These are phyloP conservation scores for Perkinsus olseni DNA, from an alignment of 169 alveolate species.

Conservation along the genomic window DNA sequence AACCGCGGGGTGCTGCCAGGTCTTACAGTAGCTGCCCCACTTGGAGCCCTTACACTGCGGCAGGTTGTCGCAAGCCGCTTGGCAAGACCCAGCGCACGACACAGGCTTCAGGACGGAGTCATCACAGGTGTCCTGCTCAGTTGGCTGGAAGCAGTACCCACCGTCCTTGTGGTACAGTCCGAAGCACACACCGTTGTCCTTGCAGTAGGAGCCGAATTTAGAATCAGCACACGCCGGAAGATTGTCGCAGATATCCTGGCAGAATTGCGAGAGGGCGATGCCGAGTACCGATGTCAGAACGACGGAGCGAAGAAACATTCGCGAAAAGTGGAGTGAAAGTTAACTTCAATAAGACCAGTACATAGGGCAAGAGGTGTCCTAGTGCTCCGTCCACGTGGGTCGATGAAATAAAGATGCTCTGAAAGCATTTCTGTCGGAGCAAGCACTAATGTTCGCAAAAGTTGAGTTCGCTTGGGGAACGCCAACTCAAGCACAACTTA, in stretches of 20 bases:
- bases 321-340: background rate
- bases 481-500: too few species aligned
- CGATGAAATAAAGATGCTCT: too few species aligned
- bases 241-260: background rate
- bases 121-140: background rate
- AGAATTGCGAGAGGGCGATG: background rate
- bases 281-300: background rate
- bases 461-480: too few species aligned
- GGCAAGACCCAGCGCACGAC: background rate
- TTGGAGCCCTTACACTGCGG: background rate
- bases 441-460: too few species aligned
- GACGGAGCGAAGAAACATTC: background rate
- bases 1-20: background rate
- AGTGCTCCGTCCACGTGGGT: too few species aligned
- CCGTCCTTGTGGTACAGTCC: background rate
- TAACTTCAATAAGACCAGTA: too few species aligned
- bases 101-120: background rate
- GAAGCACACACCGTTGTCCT: background rate
- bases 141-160: background rate
- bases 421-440: too few species aligned
- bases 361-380: too few species aligned
- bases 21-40: background rate
- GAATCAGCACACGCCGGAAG: background rate
- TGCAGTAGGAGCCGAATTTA: background rate
- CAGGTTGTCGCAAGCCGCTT: background rate